Evolutionary conservation across 2,329 filamentous ascomycete species (phyloP), one percentile per base, ranked within the genome.

Genomic region (Colletotrichum viniferum): DNA sequence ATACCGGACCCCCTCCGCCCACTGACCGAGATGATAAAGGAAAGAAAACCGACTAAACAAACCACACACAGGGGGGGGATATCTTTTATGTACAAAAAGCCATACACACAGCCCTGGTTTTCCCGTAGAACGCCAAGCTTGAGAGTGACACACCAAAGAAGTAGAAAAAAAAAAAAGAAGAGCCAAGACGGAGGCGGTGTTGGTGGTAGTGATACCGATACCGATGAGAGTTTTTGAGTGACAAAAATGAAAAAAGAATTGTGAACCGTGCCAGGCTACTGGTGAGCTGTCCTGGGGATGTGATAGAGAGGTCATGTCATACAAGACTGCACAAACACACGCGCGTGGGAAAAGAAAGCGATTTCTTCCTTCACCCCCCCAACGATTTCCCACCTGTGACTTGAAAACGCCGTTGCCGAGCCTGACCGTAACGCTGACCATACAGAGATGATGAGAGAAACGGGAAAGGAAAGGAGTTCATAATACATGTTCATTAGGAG

Each of bases 401-500:
- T 52, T 10, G n/a, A 55, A 55, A 66, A 66, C 43, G 63, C 63
- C 34, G 69, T 34, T 26, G 34, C 62, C 32, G 16, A 28, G 13
- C 14, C 58, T 52, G n/a, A 32, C 61, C 43, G n/a, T 34, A 60
- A 30, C 26, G 21, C 67, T 61, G 16, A 32, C 72, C 72, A 71
- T 28, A 43, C 32, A n/a, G 7, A 48, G 34, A 56, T 26, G 12
- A 56, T 28, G 16, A 24, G 63, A 13, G 28, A 66, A 36, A 26
- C 13, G 52, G 21, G 32, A n/a, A 56, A 30, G 65, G 48, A 38
- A 52, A 9, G 48, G 28, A n/a, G 28, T 66, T 72, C 72, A 71
- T 71, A 66, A 74, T 74, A 74, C 67, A 74, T 62, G 62, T 69
- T 65, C 61, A 71, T 62, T 36, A 74, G 62, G 61, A 65, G 38